A percentile compares a stretch with the other conserved stretches of the same genome.
These are phyloP conservation scores for Oryza glumipatula DNA, from an alignment of 176 grass and related monocot species.

Conservation along the genomic window DNA sequence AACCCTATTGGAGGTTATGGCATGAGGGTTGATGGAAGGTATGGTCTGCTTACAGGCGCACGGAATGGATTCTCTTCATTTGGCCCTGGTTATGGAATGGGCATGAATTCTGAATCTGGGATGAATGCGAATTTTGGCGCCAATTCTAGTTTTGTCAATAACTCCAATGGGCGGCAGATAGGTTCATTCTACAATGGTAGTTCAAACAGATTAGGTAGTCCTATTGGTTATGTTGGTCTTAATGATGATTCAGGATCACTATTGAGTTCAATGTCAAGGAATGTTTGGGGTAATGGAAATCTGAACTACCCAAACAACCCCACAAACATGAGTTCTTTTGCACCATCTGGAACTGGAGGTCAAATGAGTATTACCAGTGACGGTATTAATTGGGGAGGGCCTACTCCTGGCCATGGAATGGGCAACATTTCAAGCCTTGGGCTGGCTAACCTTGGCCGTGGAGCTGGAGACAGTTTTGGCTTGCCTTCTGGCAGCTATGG, in stretches of 20 bases:
- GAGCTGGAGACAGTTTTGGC: conserved; percentile 58
- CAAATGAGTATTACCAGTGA: conserved; percentile 43
- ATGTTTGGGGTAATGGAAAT: conserved; percentile 70
- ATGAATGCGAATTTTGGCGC: conserved; percentile 61
- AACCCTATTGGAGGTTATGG: conserved; percentile 76
- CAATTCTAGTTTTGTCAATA: conserved; percentile 57
- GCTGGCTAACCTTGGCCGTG: conserved; percentile 44
- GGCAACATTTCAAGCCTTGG: conserved; percentile 49
- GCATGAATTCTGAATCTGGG: conserved; percentile 66
- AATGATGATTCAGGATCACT: conserved; percentile 73
- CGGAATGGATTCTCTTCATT: conserved; percentile 77
- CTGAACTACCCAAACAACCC: conserved; percentile 61
- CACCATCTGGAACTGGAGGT: conserved; percentile 53
- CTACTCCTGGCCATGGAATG: conserved; percentile 55
- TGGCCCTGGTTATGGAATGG: conserved; percentile 71
- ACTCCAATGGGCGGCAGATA: conserved; percentile 67
- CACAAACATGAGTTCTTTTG: conserved; percentile 67
- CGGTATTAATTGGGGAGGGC: conserved; percentile 55
- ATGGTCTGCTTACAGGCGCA: conserved; percentile 63
- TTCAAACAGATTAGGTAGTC: conserved; percentile 68
- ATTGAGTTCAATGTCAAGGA: conserved; percentile 73
- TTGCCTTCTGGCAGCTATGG: conserved; percentile 55
- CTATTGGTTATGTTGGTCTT: conserved; percentile 58
- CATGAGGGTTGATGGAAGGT: conserved; percentile 81
- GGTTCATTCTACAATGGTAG: conserved; percentile 66